Conservation (phyloP, 2,329 filamentous ascomycete genomes). For the Fusarium heterosporum region DNA sequence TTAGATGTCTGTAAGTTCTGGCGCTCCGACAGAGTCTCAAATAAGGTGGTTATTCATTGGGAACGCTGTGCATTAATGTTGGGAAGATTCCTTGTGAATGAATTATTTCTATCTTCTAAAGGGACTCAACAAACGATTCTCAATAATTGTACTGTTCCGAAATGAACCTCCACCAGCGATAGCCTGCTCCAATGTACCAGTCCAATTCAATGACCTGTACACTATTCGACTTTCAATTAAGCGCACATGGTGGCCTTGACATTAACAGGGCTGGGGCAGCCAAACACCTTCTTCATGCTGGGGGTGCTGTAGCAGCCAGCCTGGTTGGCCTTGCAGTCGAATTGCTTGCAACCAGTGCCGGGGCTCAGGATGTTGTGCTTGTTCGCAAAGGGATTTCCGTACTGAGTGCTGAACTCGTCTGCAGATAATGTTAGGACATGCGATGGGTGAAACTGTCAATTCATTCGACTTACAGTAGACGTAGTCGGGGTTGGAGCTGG, state of each 20-base stretch:
- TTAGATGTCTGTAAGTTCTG: too few relatives aligned
- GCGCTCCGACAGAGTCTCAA: too few relatives aligned
- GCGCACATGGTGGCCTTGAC: conserved; percentile 50
- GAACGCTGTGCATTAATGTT: too few relatives aligned
- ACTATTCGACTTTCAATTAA: conserved; percentile 13
- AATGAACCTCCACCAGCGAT: too few relatives aligned
- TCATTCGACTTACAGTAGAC: conserved; percentile 54
- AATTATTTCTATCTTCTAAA: too few relatives aligned
- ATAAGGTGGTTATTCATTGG: too few relatives aligned
- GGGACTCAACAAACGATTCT: too few relatives aligned
- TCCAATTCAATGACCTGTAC: too few relatives aligned
- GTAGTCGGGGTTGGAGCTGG: conserved; percentile 51
- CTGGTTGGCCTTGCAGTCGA: conserved; percentile 54
- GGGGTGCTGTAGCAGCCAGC: conserved; percentile 56
- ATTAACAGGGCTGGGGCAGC: conserved; percentile 56
- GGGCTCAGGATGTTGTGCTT: conserved; percentile 53
- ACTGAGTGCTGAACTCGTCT: conserved; percentile 57
- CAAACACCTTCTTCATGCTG: conserved; percentile 53
- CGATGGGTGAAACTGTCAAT: not conserved
- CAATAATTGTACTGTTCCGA: too few relatives aligned
- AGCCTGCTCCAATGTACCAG: too few relatives aligned
- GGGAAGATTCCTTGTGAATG: too few relatives aligned
- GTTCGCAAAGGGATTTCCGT: conserved; percentile 56
- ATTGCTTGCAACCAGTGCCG: conserved; percentile 53
- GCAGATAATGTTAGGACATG: conserved; percentile 6